Conservation (phyloP, 305 asterid genomes). For the Solanum aculeatissimum region DNA sequence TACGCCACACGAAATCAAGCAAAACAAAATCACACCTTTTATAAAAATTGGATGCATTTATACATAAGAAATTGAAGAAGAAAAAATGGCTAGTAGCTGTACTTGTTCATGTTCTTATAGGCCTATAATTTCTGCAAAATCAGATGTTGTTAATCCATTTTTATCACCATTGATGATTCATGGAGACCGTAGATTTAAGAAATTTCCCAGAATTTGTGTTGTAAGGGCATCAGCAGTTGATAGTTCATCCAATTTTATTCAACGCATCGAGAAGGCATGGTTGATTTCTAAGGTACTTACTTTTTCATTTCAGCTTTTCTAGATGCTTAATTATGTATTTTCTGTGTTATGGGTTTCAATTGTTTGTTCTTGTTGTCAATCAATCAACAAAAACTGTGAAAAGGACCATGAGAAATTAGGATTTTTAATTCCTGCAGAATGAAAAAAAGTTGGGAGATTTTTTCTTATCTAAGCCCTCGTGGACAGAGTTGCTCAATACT, state of each 20-base stretch:
- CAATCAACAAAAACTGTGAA: too few relatives aligned
- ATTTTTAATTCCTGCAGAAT: neutral
- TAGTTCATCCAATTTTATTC: conserved; percentile 37
- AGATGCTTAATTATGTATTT: neutral
- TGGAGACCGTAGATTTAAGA: neutral
- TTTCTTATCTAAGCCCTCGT: too few relatives aligned
- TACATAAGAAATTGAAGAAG: neutral
- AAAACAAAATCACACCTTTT: neutral
- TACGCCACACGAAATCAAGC: conserved; percentile 19
- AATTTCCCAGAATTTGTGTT: conserved; percentile 8
- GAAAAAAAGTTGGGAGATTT: neutral
- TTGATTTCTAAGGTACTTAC: conserved; percentile 65
- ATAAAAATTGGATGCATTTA: neutral
- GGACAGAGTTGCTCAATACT: neutral
- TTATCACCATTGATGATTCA: neutral
- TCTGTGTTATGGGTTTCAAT: neutral
- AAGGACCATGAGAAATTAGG: neutral
- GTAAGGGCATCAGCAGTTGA: conserved; percentile 68
- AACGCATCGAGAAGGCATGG: conserved; percentile 87
- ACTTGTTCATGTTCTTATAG: neutral
- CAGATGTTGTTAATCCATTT: neutral
- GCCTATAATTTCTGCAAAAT: neutral
- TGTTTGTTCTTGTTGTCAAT: neutral
- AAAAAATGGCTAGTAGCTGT: neutral
- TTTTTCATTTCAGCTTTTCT: neutral